These are phyloP conservation scores for Aureobasidium leucospermi DNA, from an alignment of 2,329 filamentous ascomycete species.

Conservation along the genomic window DNA sequence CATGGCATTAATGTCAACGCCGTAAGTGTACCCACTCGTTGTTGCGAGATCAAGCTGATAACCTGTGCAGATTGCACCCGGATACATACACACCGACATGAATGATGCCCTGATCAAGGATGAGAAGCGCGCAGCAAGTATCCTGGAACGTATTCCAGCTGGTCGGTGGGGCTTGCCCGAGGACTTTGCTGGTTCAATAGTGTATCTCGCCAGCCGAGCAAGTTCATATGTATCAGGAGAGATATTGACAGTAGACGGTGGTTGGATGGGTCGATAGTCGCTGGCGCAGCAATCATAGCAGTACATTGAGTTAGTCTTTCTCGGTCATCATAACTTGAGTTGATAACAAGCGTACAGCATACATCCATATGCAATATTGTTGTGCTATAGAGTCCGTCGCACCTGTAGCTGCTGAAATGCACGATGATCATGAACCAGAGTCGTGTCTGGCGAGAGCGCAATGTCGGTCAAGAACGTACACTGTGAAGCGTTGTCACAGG, in stretches of 20 bases:
- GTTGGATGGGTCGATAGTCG: slow-evolving; percentile 70
- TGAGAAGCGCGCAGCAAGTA: slow-evolving; percentile 59
- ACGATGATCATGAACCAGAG: no score
- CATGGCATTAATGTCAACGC: slow-evolving; percentile 78
- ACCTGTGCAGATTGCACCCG: slow-evolving; percentile 58
- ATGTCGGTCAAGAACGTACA: no score
- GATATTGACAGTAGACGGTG: slow-evolving; percentile 75
- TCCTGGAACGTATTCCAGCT: slow-evolving; percentile 72
- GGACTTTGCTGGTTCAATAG: slow-evolving; percentile 76
- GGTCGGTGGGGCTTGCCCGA: slow-evolving; percentile 76
- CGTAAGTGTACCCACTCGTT: background rate
- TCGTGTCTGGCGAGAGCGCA: no score
- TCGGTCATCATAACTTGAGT: no score
- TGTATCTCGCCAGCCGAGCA: slow-evolving; percentile 66
- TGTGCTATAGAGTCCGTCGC: no score
- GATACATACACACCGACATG: slow-evolving; percentile 92
- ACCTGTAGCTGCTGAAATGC: no score
- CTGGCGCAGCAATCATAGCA: slow-evolving; percentile 27
- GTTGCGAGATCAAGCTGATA: background rate
- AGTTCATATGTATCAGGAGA: slow-evolving; percentile 78
- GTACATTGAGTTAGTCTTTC: no score
- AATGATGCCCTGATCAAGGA: slow-evolving; percentile 74
- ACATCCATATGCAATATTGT: no score
- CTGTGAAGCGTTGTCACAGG: no score
- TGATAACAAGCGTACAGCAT: no score